Base-by-base conservation (phyloP, 371 early-diverging fungal species). In the Rhizomucor pusillus region DNA sequence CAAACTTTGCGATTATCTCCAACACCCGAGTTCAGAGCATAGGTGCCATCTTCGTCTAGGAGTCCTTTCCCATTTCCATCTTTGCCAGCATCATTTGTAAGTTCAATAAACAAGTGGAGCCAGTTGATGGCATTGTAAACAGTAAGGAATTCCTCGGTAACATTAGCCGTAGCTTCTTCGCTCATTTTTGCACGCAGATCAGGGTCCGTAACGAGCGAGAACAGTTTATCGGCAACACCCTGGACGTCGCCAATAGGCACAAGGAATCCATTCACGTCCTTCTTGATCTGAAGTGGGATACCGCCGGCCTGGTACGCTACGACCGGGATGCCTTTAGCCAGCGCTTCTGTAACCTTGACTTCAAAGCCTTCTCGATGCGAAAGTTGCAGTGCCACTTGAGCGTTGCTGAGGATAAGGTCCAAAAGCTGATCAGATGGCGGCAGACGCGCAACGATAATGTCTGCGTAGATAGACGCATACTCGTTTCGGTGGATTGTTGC, bases 291-390 rank as follows among this genome's bases (percentile, higher is more conserved):
- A 47, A 87, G 84, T 16, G 93, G 92, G 43, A 94, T 91, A 39
- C 94, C 94, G 44, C 93, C 93, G 6, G 85, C 78, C 29, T 50
- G 14, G 16, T 58, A 89, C 5, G 85, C 87, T 47, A 90, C 62
- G 1, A 88, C 84, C 4, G 88, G 89, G 5, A 82, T 64, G 43
- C 71, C 81, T 62, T 94, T 92, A 25, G 79, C 66, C 19, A 92
- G 71, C 3, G 90, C 82, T 56, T 94, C 94, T 3, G 93, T 92
- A n/a, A 94, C 90, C 69, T 94, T 94, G 75, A 94, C 84, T 68
- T 94, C 93, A 45, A 91, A 92, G 12, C 94, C 94, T 75, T 93
- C 93, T 41, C 90, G 80, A 39, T 84, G 84, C 1, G 90, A 90
- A 9, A 94, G 75, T 69, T 94, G 94, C 29, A 90, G 67, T 6